Conservation (phyloP, 2,329 filamentous ascomycete species). For the Aspergillus quadrilineatus region DNA sequence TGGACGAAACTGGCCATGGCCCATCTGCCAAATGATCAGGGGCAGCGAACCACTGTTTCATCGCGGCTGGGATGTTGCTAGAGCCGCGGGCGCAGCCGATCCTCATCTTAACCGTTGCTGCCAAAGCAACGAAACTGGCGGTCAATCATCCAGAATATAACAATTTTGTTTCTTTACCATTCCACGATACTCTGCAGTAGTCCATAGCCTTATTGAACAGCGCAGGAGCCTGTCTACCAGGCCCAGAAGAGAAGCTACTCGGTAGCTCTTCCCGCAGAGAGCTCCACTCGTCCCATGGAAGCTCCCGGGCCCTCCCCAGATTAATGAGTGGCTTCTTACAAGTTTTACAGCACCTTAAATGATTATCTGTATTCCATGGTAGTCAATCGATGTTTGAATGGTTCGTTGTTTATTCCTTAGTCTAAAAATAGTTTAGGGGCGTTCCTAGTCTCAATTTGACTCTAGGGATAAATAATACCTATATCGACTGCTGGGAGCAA, state of each 20-base stretch:
- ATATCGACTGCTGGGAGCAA: not conserved
- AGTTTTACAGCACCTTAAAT: not conserved
- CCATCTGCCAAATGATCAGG: constrained; percentile 15
- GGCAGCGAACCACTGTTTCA: constrained; percentile 21
- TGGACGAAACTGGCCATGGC: constrained; percentile 4
- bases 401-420: not conserved
- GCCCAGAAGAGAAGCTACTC: not conserved
- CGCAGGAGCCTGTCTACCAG: not conserved
- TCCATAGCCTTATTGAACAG: not conserved
- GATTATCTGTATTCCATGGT: not conserved
- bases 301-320: not conserved
- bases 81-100: constrained; percentile 19
- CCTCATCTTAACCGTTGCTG: constrained; percentile 16
- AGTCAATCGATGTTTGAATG: not conserved
- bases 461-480: not conserved
- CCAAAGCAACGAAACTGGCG: not conserved
- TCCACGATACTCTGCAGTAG: not conserved
- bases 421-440: not conserved
- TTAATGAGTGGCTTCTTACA: not conserved
- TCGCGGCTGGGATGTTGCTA: constrained; percentile 12
- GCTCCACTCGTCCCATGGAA: not conserved
- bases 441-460: not conserved
- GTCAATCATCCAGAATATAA: not conserved
- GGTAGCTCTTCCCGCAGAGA: not conserved
- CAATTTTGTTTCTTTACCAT: not conserved